Evolutionary conservation across 805 yeast genomes (phyloP).

Genomic region (Starmerella stigmatis): DNA sequence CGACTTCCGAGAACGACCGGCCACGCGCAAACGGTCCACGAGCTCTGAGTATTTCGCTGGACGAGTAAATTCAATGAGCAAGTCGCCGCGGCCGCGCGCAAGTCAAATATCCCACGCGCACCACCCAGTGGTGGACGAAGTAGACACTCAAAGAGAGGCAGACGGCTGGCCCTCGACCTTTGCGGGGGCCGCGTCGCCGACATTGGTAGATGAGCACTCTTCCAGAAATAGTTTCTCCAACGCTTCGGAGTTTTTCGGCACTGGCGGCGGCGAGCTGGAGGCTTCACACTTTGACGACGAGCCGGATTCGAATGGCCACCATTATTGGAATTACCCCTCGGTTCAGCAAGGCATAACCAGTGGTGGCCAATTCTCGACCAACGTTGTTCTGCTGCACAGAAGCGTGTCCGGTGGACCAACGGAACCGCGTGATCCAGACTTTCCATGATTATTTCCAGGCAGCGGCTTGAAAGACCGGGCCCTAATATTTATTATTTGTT

Average conservation of each 20-base stretch:
- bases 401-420: background rate
- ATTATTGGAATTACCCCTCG: background rate
- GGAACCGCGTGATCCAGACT: no score
- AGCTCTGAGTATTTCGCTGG: background rate
- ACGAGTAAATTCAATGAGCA: background rate
- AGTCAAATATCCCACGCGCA: no score
- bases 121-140: no score
- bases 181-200: no score
- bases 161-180: no score
- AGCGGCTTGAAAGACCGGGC: no score
- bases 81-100: background rate
- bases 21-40: background rate
- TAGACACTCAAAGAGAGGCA: no score
- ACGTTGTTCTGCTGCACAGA: background rate
- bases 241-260: background rate
- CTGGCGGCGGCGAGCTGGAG: background rate
- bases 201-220: no score
- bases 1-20: no score
- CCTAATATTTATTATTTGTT: background rate
- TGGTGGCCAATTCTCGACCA: background rate
- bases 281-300: background rate
- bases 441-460: no score
- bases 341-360: background rate
- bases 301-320: background rate
- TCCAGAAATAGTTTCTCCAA: no score